Conservation (phyloP, 352 stramenopile species). For the Globisporangium canariense region DNA sequence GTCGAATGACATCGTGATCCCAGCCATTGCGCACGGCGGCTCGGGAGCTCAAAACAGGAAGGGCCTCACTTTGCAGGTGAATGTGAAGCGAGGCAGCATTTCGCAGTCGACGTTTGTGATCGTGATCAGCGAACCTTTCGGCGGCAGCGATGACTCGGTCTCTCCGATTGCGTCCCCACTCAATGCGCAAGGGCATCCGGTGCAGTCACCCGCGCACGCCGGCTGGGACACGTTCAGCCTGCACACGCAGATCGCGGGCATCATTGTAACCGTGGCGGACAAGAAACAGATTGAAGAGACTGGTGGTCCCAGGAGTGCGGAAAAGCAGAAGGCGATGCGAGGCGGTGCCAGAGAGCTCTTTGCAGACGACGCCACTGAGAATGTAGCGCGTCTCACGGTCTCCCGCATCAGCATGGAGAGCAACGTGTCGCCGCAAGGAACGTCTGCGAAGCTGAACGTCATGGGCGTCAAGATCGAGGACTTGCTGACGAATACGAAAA, state of each 20-base stretch:
- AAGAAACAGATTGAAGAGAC: slow-evolving; percentile 34
- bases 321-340: slow-evolving; percentile 2
- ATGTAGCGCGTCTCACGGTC: slow-evolving; percentile 66
- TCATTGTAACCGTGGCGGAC: slow-evolving; percentile 71
- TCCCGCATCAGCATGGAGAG: slow-evolving; percentile 59
- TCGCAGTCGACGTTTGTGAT: slow-evolving; percentile 72
- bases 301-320: slow-evolving; percentile 9
- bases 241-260: slow-evolving; percentile 62
- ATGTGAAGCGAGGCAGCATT: slow-evolving; percentile 70
- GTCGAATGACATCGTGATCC: slow-evolving; percentile 49
- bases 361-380: slow-evolving; percentile 24
- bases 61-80: slow-evolving; percentile 40
- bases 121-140: slow-evolving; percentile 45
- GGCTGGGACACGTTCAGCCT: slow-evolving; percentile 64
- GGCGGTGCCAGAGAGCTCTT: neutral
- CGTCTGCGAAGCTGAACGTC: slow-evolving; percentile 60
- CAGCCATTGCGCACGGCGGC: slow-evolving; percentile 26
- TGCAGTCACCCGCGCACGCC: neutral
- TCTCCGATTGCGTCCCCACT: slow-evolving; percentile 10
- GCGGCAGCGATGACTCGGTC: slow-evolving; percentile 8
- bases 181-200: neutral
- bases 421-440: slow-evolving; percentile 35
- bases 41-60: slow-evolving; percentile 16
- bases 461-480: slow-evolving; percentile 76
- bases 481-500: slow-evolving; percentile 55